Percentiles rank a stretch among this genome's conserved stretches.
Evolutionary conservation across 441 rosid genomes (phyloP).

Genomic region (Croton setiger): DNA sequence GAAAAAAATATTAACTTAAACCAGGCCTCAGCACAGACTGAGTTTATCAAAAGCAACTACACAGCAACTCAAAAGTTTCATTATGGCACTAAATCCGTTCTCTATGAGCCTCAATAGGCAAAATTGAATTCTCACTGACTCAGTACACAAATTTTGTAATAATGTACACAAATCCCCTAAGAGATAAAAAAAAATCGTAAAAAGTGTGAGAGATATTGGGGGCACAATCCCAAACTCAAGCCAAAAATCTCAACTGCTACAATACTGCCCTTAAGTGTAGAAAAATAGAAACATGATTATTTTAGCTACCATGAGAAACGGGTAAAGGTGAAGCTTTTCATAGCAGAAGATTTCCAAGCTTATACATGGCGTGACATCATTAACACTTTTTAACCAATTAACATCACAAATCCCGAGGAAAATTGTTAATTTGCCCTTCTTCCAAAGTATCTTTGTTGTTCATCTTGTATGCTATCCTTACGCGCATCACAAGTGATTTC

Average conservation of each 20-base stretch:
- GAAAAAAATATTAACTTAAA: background rate
- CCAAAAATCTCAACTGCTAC: constrained; percentile 35
- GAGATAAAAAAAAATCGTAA: constrained; percentile 11
- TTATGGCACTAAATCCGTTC: constrained; percentile 9
- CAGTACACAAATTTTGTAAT: constrained; percentile 32
- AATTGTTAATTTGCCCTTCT: constrained; percentile 88
- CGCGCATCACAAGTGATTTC: constrained; percentile 96
- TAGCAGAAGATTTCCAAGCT: constrained; percentile 16
- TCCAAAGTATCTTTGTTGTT: constrained; percentile 72
- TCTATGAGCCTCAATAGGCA: constrained; percentile 27
- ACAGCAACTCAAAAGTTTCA: constrained; percentile 7
- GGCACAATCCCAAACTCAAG: constrained; percentile 23
- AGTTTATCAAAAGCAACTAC: background rate
- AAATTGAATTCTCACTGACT: constrained; percentile 39
- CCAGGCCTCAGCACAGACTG: background rate
- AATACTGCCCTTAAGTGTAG: constrained; percentile 26
- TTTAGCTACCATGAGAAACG: constrained; percentile 30
- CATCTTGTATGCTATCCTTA: constrained; percentile 83
- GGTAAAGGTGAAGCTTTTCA: constrained; percentile 26
- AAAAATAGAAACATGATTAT: constrained; percentile 25
- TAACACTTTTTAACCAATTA: constrained; percentile 17
- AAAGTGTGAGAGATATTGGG: constrained; percentile 11
- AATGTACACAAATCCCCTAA: constrained; percentile 51
- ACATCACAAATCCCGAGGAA: constrained; percentile 74
- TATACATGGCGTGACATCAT: constrained; percentile 21